Evolutionary conservation across 208 protist species (phyloP), one percentile per base, ranked within the genome.

Genomic region (Trypanosoma theileri): DNA sequence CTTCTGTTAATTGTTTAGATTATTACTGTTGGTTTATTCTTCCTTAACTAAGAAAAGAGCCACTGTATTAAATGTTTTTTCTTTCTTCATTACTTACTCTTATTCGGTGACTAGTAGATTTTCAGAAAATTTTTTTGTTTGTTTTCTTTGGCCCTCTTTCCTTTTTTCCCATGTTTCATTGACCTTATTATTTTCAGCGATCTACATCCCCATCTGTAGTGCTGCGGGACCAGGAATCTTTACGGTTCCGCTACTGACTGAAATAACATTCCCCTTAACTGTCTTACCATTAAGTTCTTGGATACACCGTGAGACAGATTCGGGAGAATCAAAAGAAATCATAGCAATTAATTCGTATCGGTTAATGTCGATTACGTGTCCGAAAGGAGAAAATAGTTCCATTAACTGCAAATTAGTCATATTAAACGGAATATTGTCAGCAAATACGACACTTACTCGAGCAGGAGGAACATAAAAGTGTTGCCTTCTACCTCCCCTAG

Each of bases 351-450:
- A 42, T 42, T 89, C 83, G 79, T 66, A 89, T 14, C 86, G 84
- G 63, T 88, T 96, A 19, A 96, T 82, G 60, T 96, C 87, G n/a
- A 96, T 51, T 45, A 96, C 79, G 21, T 77, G 81, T 21, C 90
- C 87, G 71, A 80, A 91, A 3, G 73, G 59, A 14, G 71, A 75
- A 72, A 96, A 93, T 19, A 79, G 44, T n/a, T 91, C 84, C 79
- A 88, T 86, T 54, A 96, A 64, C 45, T 84, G 76, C 19, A 66
- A 80, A 65, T 96, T 93, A 12, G 87, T 82, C 21, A 85, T 91
- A 57, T 84, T 85, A 72, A 96, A 96, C 13, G 87, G 87, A 19
- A 96, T 72, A 73, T 96, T 93, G 65, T 96, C 90, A 19, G 81
- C 75, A 60, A 91, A 81, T 6, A 84, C 87, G 2, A 88, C 87